phyloP scores from a whole-genome alignment of 202 grass and related monocot species.

The Setaria italica region DNA sequence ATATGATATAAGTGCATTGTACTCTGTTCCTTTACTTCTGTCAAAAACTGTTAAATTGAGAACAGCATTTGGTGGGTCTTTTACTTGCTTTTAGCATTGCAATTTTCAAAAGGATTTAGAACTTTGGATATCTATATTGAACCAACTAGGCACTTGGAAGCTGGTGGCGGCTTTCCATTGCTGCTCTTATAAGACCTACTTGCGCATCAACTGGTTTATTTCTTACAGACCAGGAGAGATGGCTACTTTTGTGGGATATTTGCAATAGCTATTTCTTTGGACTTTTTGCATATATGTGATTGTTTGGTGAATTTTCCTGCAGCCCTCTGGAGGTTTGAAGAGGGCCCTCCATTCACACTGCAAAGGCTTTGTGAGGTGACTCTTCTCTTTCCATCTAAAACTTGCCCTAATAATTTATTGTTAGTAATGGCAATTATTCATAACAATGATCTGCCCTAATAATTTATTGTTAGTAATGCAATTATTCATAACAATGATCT shows the following conservation, averaged over 20 bases:
- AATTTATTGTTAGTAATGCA: not conserved
- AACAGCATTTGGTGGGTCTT: constrained; percentile 11
- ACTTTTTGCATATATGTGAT: constrained; percentile 39
- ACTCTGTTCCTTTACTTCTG: constrained; percentile 8
- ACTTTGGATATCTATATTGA: constrained; percentile 28
- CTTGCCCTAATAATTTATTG: constrained; percentile 12
- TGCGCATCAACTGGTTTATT: constrained; percentile 28
- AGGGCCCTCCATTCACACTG: constrained; percentile 96
- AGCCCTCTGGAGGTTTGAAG: constrained; percentile 84
- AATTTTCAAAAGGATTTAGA: constrained; percentile 15
- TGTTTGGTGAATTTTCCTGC: constrained; percentile 38
- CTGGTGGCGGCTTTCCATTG: not conserved
- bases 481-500: constrained; percentile 5
- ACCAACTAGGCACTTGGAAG: constrained; percentile 28
- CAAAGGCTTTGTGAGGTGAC: constrained; percentile 97
- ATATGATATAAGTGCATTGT: not conserved
- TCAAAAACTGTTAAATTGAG: constrained; percentile 12
- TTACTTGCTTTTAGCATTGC: constrained; percentile 24
- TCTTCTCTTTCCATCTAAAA: constrained; percentile 30
- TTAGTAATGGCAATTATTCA: not conserved
- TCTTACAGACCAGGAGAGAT: constrained; percentile 11
- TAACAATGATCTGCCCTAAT: not conserved
- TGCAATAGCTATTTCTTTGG: constrained; percentile 24
- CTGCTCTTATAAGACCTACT: not conserved
- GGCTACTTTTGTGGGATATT: constrained; percentile 24